Evolutionary conservation across 1,284 basidiomycete genomes (phyloP), one percentile per base, ranked within the genome.

Genomic region (Stygiomarasmius scandens): DNA sequence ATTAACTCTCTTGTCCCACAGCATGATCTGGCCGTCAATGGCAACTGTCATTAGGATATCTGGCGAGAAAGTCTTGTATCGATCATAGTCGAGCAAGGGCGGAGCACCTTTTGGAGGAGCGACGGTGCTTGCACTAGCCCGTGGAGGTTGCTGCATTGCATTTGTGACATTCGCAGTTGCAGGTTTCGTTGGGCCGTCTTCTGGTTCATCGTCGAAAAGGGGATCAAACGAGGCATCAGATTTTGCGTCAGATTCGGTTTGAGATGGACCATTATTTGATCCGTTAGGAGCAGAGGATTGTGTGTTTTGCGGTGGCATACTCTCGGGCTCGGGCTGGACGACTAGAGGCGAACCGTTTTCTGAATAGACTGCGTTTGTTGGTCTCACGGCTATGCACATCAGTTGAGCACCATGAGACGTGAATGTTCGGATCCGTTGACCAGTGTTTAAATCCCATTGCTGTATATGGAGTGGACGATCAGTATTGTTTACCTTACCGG

Each of bases 401-500:
- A 99, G 83, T 69, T 98, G 96, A 2, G 94, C 87, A 24, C 90
- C 89, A 67, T 97, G 94, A 0, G 90, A 85, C 0, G 84, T 86
- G 67, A 93, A 98, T 41, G 82, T 85, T 46, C 95, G 85, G 4
- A 90, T 82, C 32, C 80, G 77, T 63, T 93, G 84, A 1, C 97
- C 97, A 0, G 91, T 96, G 67, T 99, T 93, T 49, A 99, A 81
- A 74, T 99, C 96, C 96, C 97, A 99, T 85, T 97, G 92, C 93
- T 98, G 69, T 51, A 60, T 11, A 24, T 36, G 51, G 34, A 58
- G n/a, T 32, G 24, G 60, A 24, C 55, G 53, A 49, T 50, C 58
- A 19, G 19, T 23, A 22, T 23, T 34, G 10, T 47, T 29, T 32
- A 49, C 32, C 49, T 51, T 24, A 55, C 53, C 58, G 27, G 36